Conservation (phyloP, 1,284 basidiomycete species). For the Malassezia pachydermatis region DNA sequence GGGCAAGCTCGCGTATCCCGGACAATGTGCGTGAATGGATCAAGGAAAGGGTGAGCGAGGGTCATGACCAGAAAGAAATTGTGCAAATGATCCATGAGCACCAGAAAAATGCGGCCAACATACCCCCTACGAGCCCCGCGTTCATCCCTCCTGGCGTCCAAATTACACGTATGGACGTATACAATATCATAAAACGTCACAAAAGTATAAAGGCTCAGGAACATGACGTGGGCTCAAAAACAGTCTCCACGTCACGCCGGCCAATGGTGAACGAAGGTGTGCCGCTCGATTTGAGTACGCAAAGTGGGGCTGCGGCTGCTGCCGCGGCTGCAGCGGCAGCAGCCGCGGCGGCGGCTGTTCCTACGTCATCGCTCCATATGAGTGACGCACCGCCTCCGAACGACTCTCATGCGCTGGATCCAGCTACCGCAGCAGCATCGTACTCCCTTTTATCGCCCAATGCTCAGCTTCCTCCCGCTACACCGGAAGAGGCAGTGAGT, state of each 20-base stretch:
- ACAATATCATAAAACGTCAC: constrained; percentile 19
- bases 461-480: constrained; percentile 6
- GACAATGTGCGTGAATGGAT: constrained; percentile 21
- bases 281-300: not conserved
- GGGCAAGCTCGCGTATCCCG: constrained; percentile 17
- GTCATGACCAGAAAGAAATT: constrained; percentile 19
- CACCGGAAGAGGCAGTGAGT: constrained; percentile 19
- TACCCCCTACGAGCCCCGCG: constrained; percentile 7
- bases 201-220: not conserved
- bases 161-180: constrained; percentile 19
- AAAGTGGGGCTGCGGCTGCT: not conserved
- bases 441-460: constrained; percentile 12
- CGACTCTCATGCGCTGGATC: constrained; percentile 5
- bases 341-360: not conserved
- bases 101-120: constrained; percentile 13
- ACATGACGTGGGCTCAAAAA: too few species aligned
- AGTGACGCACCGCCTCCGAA: not conserved
- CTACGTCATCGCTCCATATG: not conserved
- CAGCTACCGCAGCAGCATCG: constrained; percentile 4
- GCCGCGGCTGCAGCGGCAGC: not conserved
- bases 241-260: not conserved
- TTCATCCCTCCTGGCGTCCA: constrained; percentile 19
- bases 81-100: constrained; percentile 22
- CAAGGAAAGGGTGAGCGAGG: constrained; percentile 16
- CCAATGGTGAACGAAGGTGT: not conserved